A percentile compares a stretch with the other conserved stretches of the same genome.
Conservation (phyloP, 805 yeast species). For the Yarrowia sp. region DNA sequence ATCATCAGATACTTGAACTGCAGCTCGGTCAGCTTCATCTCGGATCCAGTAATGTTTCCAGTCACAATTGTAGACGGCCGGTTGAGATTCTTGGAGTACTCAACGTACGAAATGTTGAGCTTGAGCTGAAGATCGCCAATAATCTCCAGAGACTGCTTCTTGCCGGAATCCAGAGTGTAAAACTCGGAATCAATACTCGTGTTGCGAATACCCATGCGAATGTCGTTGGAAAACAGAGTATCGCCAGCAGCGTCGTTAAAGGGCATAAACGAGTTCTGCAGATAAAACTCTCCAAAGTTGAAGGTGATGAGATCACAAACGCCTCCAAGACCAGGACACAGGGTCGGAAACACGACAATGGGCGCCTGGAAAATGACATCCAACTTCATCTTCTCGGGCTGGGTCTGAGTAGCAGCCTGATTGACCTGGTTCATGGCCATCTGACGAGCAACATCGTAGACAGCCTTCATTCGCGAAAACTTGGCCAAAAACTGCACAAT, state of each 20-base stretch:
- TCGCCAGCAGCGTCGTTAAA: conserved; percentile 31
- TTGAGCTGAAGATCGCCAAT: conserved; percentile 60
- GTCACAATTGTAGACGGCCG: conserved; percentile 50
- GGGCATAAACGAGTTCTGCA: conserved; percentile 55
- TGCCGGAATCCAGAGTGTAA: conserved; percentile 43
- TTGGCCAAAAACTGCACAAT: conserved; percentile 65
- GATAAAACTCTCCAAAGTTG: conserved; percentile 77
- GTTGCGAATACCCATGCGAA: conserved; percentile 67
- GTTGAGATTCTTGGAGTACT: conserved; percentile 33
- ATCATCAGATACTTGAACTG: conserved; percentile 59
- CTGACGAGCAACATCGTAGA: conserved; percentile 86
- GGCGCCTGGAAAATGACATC: conserved; percentile 78
- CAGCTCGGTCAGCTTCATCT: conserved; percentile 64
- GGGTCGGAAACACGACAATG: conserved; percentile 69
- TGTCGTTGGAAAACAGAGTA: conserved; percentile 46
- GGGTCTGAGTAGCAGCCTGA: conserved; percentile 56
- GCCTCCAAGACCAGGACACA: conserved; percentile 39
- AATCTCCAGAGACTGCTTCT: conserved; percentile 56
- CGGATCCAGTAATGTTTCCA: conserved; percentile 62
- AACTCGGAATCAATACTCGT: conserved; percentile 65
- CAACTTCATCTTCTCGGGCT: conserved; percentile 56
- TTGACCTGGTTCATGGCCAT: conserved; percentile 82
- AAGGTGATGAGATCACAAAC: conserved; percentile 61
- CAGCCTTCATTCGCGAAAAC: conserved; percentile 77
- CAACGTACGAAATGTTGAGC: conserved; percentile 57